Base-by-base conservation (phyloP, 306 rosid genomes). In the Aeschynomene evenia region DNA sequence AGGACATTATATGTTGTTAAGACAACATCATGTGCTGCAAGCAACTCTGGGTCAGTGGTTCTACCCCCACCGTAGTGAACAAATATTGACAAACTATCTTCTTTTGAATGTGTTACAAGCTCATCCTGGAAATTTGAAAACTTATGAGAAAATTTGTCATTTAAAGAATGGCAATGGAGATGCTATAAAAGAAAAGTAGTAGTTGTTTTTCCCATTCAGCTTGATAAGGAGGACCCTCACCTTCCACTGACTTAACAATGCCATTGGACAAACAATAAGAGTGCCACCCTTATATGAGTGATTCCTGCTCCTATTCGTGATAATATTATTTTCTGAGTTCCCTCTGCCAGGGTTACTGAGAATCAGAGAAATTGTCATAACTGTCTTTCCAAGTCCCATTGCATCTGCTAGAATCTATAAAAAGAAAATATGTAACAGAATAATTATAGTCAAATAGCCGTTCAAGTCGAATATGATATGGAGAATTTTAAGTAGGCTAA, bases 331-430 rank as follows among this genome's bases (percentile, higher is more conserved):
- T 57, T 75, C 80, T 48, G 81, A 65, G 49, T 77, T 69, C 13
- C 68, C 76, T 71, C 77, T 79, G 45, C 85, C 83, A 55, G 82
- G 54, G 79, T 84, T 55, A 86, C 72, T 79, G 54, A 89, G 96
- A 64, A 89, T 85, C 74, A 92, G 75, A 53, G 90, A 85, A 74
- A 92, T 89, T 57, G 96, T 85, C 98, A 92, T 92, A 60, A 92
- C 98, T 21, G 98, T 89, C 84, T 92, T 92, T 43, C 98, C 98
- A 62, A 92, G 98, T 62, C 98, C 98, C 98, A 92, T 92, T 15
- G 96, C 96, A 82, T 92, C 98, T 6, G 90, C 98, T 36, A 92
- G 86, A 59, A 87, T 84, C 98, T 92, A 33, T 7, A 9, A 51
- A 16, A 57, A 21, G 20, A 57, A 40, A 55, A 1, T n/a, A 59